Evolutionary conservation across 768 basidiomycete genomes (phyloP), one percentile per base, ranked within the genome.

Genomic region (Tephrocybe sp.): DNA sequence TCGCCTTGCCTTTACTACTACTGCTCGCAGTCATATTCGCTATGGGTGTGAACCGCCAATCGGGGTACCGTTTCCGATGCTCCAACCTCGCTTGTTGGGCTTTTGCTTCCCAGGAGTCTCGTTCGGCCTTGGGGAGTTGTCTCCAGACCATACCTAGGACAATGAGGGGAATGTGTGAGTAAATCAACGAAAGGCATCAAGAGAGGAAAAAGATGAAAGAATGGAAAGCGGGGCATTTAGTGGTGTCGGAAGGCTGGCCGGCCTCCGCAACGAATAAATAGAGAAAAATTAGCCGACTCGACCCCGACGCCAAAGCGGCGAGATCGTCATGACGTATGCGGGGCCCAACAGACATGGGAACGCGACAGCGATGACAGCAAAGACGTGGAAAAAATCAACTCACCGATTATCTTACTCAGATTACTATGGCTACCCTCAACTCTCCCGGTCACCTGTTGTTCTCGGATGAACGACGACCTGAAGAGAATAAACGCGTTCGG

Each of bases 401-500:
- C 57, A 84, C 88, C 88, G 50, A 89, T 86, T 59, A 90, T 89
- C 72, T 90, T 90, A 53, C 85, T 87, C 43, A 90, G 73, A 6
- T 80, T 84, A 61, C 84, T 84, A 56, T 88, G 86, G 57, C 87
- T 90, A 0, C 86, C 87, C 59, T 90, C 88, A 45, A 88, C 87
- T 64, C 81, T 80, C 30, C 80, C 84, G 2, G 88, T 83, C 41
- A 89, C 82, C 57, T 83, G 81, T 64, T 87, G 79, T 57, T 80
- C 82, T 24, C 78, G 75, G 63, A 90, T 87, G 68, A 90, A 89
- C 24, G 80, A 82, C 21, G 84, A 85, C 57, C 88, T 80, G 67
- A 89, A 91, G 65, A 90, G 83, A 58, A 90, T 91, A 69, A 90
- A 91, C 52, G 88, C 88, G 68, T 89, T 91, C 22, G 88, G 88